Base-by-base conservation (phyloP, 441 rosid species). In the Brassica hybrid region DNA sequence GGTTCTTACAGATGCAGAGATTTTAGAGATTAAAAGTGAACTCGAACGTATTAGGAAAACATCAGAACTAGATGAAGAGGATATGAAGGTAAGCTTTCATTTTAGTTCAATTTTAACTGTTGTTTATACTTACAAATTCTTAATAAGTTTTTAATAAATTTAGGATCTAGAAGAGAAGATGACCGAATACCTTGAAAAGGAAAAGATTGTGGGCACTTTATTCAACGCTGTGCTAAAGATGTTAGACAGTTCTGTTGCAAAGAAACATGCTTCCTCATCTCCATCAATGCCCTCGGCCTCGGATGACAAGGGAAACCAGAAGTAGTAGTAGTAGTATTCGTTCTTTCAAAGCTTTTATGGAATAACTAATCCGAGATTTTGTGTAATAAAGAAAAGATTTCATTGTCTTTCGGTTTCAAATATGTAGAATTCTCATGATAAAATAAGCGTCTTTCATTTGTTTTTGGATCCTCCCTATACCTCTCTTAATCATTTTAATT, bases 1-100 rank as follows among this genome's bases (percentile, higher is more conserved):
- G 74, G 65, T 13, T 70, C 56, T 19, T 36, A 56, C 74, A 19
- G 21, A 70, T 27, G 65, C 65, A 13, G 74, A 70, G 14, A 57
- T 11, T 38, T n/a, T 70, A 30, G 30, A 34, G 8, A 6, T 70
- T 57, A 18, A 8, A 70, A 25, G n/a, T 19, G 73, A 70, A 19
- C 1, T 57, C 32, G 8, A 34, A 3, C 65, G 8, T 12, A 19
- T 57, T 12, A 70, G 21, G 13, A 48, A 17, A 69, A 0, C 8
- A 70, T 19, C 36, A 5, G 21, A 13, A 34, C 0, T 70, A 36
- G 65, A 70, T 70, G 74, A 57, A 18, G 19, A 70, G 19, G 19
- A 57, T 3, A 11, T 7, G 54, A 70, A 36, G n/a, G 74, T 57
- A 18, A 32, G 27, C 7, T 1, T 67, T 67, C 7, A n/a, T 13